Conservation (phyloP, 1,284 basidiomycete species). For the Neonothopanus nambi region DNA sequence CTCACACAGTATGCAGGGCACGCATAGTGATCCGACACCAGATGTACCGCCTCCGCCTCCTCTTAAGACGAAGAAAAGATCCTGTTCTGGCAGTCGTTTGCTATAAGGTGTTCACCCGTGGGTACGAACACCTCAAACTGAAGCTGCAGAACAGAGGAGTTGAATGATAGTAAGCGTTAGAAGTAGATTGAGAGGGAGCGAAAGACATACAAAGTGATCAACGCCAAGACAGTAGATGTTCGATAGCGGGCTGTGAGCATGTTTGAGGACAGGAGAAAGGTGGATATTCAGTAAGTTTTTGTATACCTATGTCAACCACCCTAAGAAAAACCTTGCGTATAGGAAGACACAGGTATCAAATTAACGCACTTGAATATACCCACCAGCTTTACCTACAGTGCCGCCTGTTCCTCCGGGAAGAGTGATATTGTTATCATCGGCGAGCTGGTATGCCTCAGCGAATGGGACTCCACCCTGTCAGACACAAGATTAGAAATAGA, state of each 20-base stretch:
- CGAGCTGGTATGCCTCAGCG: slow-evolving; percentile 16
- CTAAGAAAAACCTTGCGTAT: neutral
- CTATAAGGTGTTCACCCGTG: slow-evolving; percentile 19
- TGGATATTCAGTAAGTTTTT: no score
- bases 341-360: neutral
- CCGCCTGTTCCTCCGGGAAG: slow-evolving; percentile 18
- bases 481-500: neutral
- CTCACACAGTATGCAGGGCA: slow-evolving; percentile 9
- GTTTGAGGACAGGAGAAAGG: no score
- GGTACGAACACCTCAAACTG: slow-evolving; percentile 19
- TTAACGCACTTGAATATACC: slow-evolving; percentile 14
- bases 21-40: slow-evolving; percentile 21
- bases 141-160: slow-evolving; percentile 22
- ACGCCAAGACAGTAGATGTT: slow-evolving; percentile 16
- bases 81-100: slow-evolving; percentile 24
- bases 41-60: slow-evolving; percentile 26
- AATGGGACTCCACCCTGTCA: slow-evolving; percentile 20
- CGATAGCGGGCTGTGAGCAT: slow-evolving; percentile 8
- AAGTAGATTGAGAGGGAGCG: neutral
- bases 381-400: slow-evolving; percentile 19
- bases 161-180: slow-evolving; percentile 9
- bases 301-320: slow-evolving; percentile 18
- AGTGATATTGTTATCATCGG: slow-evolving; percentile 17
- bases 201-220: slow-evolving; percentile 18
- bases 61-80: slow-evolving; percentile 24